Percentiles rank a stretch among this genome's conserved stretches.
These are phyloP conservation scores for Dictyostelium intermedium DNA, from an alignment of 78 protist genomes.

Conservation along the genomic window DNA sequence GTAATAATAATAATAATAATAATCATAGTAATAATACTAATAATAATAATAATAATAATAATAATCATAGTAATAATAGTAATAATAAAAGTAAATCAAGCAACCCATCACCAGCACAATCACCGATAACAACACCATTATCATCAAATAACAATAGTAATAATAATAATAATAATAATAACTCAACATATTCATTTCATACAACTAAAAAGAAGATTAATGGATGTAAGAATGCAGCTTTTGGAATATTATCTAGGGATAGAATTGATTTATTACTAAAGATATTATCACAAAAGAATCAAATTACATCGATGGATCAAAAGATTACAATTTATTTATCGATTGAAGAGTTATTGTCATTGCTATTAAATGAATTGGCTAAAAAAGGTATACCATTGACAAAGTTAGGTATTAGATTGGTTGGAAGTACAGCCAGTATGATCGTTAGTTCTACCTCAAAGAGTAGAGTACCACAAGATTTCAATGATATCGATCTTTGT, in stretches of 20 bases:
- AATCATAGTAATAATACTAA: neutral
- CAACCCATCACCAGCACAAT: neutral
- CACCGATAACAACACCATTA: neutral
- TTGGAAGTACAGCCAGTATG: conserved; percentile 55
- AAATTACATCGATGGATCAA: conserved; percentile 43
- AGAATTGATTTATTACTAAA: conserved; percentile 6
- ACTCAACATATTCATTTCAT: neutral
- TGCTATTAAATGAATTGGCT: conserved; percentile 9
- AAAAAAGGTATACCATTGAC: conserved; percentile 4
- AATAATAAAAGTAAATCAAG: neutral
- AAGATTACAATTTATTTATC: conserved; percentile 40
- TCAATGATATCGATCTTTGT: conserved; percentile 49
- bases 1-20: neutral
- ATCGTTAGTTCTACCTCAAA: neutral
- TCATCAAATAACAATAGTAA: neutral
- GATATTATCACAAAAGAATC: conserved; percentile 47
- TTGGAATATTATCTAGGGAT: conserved; percentile 53
- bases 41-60: neutral
- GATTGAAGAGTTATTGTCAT: conserved; percentile 43
- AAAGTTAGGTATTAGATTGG: conserved; percentile 42
- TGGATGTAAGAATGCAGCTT: conserved; percentile 47
- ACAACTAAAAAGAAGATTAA: conserved; percentile 13
- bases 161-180: neutral
- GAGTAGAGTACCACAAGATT: neutral
- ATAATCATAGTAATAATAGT: neutral